Conservation (phyloP, 2,329 filamentous ascomycete species). For the Leptographium procerum region DNA sequence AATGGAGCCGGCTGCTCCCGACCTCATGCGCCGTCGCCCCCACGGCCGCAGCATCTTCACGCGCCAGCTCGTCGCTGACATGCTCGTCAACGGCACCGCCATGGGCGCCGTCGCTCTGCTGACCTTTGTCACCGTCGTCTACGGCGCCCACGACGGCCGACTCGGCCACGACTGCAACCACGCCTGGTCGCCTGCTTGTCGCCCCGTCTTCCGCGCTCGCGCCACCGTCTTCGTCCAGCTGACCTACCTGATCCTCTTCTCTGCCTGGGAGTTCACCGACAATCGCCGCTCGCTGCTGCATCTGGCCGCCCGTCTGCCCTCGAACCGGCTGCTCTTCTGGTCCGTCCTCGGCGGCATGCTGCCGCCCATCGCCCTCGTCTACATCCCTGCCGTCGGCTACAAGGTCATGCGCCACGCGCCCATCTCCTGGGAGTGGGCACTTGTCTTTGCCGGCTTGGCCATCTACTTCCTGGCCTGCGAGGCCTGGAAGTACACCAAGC, state of each 20-base stretch:
- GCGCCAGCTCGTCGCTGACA: constrained; percentile 65
- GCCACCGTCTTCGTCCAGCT: constrained; percentile 63
- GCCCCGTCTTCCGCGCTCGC: constrained; percentile 55
- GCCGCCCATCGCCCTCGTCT: constrained; percentile 57
- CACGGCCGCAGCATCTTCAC: constrained; percentile 70
- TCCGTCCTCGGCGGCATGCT: constrained; percentile 48
- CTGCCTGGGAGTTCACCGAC: constrained; percentile 69
- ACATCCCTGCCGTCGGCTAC: constrained; percentile 60
- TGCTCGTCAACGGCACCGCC: constrained; percentile 66
- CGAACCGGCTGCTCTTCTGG: constrained; percentile 61
- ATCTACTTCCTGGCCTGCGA: constrained; percentile 59
- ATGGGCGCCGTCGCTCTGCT: constrained; percentile 59
- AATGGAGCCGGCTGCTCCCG: constrained; percentile 61
- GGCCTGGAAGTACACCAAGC: constrained; percentile 45
- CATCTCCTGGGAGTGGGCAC: constrained; percentile 63
- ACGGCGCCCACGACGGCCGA: constrained; percentile 41
- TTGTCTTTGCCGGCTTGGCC: constrained; percentile 51
- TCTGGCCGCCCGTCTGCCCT: constrained; percentile 51
- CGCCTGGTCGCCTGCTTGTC: constrained; percentile 41
- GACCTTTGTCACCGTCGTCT: constrained; percentile 55
- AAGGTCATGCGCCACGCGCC: constrained; percentile 61
- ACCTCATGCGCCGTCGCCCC: constrained; percentile 72
- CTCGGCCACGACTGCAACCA: constrained; percentile 55
- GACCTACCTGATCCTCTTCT: constrained; percentile 62
- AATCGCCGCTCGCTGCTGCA: constrained; percentile 60